Evolutionary conservation across 2,329 filamentous ascomycete genomes (phyloP).

Genomic region (Leptographium radiaticola): DNA sequence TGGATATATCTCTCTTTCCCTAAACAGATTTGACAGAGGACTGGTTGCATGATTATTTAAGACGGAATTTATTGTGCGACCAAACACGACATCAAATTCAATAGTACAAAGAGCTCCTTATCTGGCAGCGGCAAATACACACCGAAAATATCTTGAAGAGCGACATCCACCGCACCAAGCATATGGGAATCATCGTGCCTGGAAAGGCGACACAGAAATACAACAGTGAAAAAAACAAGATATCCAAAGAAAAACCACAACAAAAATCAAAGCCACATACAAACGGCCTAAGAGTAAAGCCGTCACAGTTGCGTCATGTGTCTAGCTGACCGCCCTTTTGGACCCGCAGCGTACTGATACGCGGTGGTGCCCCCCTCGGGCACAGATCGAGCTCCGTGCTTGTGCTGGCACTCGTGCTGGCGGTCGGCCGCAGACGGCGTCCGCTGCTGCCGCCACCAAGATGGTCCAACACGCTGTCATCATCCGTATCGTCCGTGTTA

Average conservation of each 20-base stretch:
- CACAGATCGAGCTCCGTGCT: slow-evolving; percentile 4
- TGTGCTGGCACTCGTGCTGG: neutral
- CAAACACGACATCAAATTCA: too few species aligned
- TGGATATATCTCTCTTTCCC: too few species aligned
- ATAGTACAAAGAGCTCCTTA: neutral
- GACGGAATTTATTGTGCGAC: too few species aligned
- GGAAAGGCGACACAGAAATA: too few species aligned
- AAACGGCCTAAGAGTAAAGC: neutral
- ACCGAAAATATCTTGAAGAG: too few species aligned
- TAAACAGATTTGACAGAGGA: too few species aligned
- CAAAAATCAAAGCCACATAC: too few species aligned
- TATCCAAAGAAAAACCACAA: neutral
- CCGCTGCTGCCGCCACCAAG: neutral
- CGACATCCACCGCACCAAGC: neutral
- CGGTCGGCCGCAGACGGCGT: neutral
- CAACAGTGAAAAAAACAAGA: neutral
- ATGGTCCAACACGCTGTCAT: neutral
- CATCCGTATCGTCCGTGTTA: neutral
- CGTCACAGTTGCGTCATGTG: neutral
- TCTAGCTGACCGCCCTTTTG: slow-evolving; percentile 12
- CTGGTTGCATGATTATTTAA: too few species aligned
- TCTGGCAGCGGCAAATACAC: neutral
- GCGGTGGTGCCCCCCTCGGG: neutral
- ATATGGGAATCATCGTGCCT: neutral
- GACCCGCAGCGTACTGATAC: slow-evolving; percentile 8